Percentiles rank a stretch among this genome's conserved stretches.
Evolutionary conservation across 192 early-diverging fungal species (phyloP).

Genomic region (Linnemannia elongata): DNA sequence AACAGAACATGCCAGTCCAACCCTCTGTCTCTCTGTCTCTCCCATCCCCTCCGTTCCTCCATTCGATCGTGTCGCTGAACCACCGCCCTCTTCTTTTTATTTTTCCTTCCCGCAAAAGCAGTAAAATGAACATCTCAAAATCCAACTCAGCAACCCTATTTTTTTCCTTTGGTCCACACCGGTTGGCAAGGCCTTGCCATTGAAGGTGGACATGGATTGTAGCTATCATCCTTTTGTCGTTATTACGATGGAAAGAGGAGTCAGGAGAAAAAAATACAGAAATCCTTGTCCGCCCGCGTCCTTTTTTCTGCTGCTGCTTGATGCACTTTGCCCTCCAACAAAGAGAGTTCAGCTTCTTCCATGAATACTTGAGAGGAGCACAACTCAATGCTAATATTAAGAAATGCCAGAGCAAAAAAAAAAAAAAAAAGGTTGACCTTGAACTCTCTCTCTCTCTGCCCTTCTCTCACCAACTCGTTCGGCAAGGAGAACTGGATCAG

Average conservation of each 20-base stretch:
- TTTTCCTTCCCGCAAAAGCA: conserved; percentile 3
- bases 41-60: background rate
- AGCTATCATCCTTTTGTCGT: no score
- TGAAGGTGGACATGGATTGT: background rate
- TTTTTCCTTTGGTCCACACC: background rate
- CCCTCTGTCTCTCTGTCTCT: background rate
- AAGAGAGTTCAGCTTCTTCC: no score
- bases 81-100: background rate
- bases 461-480: no score
- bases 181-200: background rate
- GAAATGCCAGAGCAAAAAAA: background rate
- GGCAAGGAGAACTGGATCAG: no score
- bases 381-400: background rate
- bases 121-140: background rate
- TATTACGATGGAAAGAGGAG: no score
- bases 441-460: no score
- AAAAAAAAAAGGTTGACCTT: no score
- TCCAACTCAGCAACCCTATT: conserved; percentile 5
- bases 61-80: background rate
- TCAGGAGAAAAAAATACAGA: no score
- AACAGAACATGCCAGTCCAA: background rate
- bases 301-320: no score
- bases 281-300: no score
- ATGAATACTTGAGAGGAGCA: no score
- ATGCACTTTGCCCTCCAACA: no score